Conservation (phyloP, 2,329 filamentous ascomycete genomes). For the Colletotrichum tanaceti region DNA sequence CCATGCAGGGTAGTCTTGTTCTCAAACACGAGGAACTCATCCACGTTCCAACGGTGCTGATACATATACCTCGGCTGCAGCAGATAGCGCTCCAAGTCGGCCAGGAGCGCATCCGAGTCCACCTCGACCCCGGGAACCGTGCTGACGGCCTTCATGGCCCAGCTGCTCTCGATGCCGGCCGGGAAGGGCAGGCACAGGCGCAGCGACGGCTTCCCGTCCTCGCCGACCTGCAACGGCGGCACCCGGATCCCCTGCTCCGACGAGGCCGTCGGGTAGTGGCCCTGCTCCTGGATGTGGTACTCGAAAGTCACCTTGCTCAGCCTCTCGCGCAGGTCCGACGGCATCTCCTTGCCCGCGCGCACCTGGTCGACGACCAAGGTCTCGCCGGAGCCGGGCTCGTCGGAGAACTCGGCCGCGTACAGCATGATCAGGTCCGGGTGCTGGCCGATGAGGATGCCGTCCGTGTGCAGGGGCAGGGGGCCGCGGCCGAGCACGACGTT, state of each 20-base stretch:
- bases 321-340: conserved; percentile 3
- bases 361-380: conserved; percentile 9
- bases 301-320: conserved; percentile 7
- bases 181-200: conserved; percentile 10
- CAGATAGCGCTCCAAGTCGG: too few relatives aligned
- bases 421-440: conserved; percentile 10
- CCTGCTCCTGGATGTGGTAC: conserved; percentile 12
- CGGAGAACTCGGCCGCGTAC: conserved; percentile 11
- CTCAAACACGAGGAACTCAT: too few relatives aligned
- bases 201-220: background rate
- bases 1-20: too few relatives aligned
- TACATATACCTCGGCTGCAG: too few relatives aligned
- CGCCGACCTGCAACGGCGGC: too few relatives aligned
- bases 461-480: too few relatives aligned
- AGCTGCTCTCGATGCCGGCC: conserved; percentile 9
- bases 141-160: conserved; percentile 11
- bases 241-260: conserved; percentile 9
- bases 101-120: too few relatives aligned
- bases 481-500: too few relatives aligned
- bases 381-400: conserved; percentile 10
- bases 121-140: conserved; percentile 3
- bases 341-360: conserved; percentile 10
- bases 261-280: conserved; percentile 10
- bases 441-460: conserved; percentile 7
- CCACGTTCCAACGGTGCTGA: too few relatives aligned